phyloP scores from a whole-genome alignment of 1,139 yeast species.

The Kluyveromyces sp. region DNA sequence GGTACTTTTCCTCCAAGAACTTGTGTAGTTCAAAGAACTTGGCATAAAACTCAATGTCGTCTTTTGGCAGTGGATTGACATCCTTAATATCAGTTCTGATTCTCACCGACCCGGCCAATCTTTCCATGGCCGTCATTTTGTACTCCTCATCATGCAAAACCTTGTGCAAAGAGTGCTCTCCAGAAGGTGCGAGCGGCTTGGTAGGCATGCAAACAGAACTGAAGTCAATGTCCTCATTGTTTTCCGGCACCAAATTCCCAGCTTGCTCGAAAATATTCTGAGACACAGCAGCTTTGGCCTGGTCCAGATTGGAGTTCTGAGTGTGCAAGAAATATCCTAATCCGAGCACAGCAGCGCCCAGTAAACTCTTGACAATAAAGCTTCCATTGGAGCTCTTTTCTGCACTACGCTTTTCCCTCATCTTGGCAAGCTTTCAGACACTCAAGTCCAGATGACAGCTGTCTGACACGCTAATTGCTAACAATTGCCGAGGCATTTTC shows the following conservation, averaged over 20 bases:
- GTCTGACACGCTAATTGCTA: no score
- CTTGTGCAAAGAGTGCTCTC: constrained; percentile 19
- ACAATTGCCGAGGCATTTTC: no score
- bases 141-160: constrained; percentile 35
- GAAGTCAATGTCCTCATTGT: background rate
- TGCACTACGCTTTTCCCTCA: background rate
- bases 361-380: background rate
- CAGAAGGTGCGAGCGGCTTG: constrained; percentile 12
- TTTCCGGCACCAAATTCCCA: background rate
- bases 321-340: background rate
- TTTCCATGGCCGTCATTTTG: constrained; percentile 37
- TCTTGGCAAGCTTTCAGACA: no score
- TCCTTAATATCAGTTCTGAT: constrained; percentile 60
- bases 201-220: constrained; percentile 9
- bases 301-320: background rate
- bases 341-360: background rate
- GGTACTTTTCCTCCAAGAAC: constrained; percentile 52
- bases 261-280: background rate
- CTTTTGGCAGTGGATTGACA: constrained; percentile 39
- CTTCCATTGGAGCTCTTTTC: background rate
- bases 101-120: constrained; percentile 46
- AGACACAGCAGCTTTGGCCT: background rate
- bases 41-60: constrained; percentile 28
- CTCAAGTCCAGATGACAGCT: no score
- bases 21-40: constrained; percentile 40